Conservation (phyloP, 2,329 filamentous ascomycete genomes). For the Neofusicoccum umdonicola region DNA sequence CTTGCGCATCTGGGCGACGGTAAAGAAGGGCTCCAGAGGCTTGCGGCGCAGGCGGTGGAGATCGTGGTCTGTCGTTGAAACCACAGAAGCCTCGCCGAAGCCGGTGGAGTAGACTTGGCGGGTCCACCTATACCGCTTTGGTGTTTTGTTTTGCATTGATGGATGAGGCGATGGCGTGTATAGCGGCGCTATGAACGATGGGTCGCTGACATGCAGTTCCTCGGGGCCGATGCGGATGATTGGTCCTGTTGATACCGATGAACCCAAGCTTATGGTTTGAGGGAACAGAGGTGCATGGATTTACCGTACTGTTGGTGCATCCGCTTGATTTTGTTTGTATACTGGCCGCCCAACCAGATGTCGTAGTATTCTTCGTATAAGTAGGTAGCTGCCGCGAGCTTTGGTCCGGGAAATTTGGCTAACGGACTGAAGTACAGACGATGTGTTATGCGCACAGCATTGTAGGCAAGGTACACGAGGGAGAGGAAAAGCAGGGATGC, state of each 20-base stretch:
- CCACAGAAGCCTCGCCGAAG: neutral
- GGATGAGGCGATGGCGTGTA: no score
- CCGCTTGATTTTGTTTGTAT: slow-evolving; percentile 8
- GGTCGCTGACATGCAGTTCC: slow-evolving; percentile 20
- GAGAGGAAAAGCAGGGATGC: no score
- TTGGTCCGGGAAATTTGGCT: slow-evolving; percentile 32
- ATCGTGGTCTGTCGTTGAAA: neutral
- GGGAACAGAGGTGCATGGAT: no score
- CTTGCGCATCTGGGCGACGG: no score
- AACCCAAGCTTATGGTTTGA: neutral
- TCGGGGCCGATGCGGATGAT: slow-evolving; percentile 20
- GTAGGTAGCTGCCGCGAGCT: slow-evolving; percentile 23
- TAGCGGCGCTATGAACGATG: neutral
- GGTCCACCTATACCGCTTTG: neutral
- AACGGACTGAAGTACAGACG: slow-evolving; percentile 33
- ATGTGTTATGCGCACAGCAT: slow-evolving; percentile 22
- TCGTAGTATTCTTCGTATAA: slow-evolving; percentile 27
- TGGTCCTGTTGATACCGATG: neutral
- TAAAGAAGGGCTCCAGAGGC: slow-evolving; percentile 24
- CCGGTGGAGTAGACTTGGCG: neutral
- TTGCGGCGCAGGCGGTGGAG: slow-evolving; percentile 22
- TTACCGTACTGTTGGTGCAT: slow-evolving; percentile 19
- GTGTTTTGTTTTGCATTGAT: no score
- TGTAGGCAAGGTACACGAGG: neutral
- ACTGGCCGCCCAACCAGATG: slow-evolving; percentile 18